Conservation (phyloP, 2,329 filamentous ascomycete genomes). For the Penicillium expansum region DNA sequence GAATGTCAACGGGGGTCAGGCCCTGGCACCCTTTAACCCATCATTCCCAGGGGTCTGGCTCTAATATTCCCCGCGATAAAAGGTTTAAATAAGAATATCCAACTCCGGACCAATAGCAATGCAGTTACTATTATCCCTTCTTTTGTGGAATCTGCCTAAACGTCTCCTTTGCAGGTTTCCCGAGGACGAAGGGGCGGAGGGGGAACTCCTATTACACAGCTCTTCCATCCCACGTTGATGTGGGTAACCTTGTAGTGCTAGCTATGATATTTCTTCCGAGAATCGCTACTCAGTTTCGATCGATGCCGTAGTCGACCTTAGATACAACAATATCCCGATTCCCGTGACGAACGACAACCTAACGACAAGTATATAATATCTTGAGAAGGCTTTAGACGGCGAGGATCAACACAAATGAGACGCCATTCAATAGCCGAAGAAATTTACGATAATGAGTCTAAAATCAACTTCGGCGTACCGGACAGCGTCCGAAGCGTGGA, state of each 20-base stretch:
- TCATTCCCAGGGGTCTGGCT: slow-evolving; percentile 4
- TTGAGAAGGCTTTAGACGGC: background rate
- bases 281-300: background rate
- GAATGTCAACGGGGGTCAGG: background rate
- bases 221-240: background rate
- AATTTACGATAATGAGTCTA: slow-evolving; percentile 16
- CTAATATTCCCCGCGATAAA: background rate
- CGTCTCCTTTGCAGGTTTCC: background rate
- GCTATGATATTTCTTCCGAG: slow-evolving; percentile 1
- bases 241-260: background rate
- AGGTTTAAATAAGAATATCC: too few relatives aligned
- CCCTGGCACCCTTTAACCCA: background rate
- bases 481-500: slow-evolving; percentile 17
- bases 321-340: background rate
- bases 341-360: background rate
- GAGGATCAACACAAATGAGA: slow-evolving; percentile 15
- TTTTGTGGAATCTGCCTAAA: background rate
- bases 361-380: background rate
- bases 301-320: background rate
- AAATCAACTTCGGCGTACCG: slow-evolving; percentile 12
- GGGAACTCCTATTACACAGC: background rate
- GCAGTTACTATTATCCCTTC: background rate
- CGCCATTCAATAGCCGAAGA: slow-evolving; percentile 7
- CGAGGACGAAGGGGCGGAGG: background rate
- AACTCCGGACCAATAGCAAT: background rate